Base-by-base conservation (phyloP, 495 filamentous ascomycete genomes). In the Parachaetomium inaequale region DNA sequence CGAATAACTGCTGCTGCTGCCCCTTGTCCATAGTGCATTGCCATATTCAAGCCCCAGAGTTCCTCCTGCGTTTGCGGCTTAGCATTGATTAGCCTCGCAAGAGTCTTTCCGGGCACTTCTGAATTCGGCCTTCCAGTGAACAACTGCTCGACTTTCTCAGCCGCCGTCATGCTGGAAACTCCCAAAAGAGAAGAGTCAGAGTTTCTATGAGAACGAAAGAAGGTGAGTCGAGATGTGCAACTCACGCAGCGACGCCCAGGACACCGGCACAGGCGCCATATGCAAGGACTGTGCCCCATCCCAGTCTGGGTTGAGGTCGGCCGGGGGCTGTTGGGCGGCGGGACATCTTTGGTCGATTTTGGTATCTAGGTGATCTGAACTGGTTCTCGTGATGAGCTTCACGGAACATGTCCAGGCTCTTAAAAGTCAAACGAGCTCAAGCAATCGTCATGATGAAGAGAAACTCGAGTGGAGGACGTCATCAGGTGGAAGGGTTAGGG, bases 11-110 rank as follows among this genome's bases (percentile, higher is more conserved):
- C 70, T 12, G 68, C 63, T 5, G 60, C 54, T 6, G 66, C 63
- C 8, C 63, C 63, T 29, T 72, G 59, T 8, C 70, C 70, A 54
- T 70, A 61, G 29, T 66, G 58, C 68, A 70, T 70, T 2, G 61
- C 65, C 63, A 65, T 62, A 34, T 65, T 65, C 3, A 65, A 29
- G 7, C 58, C 43, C 40, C 31, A 65, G 12, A 62, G 43, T 19
- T 65, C 51, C 45, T 49, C 28, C 21, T 54, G 34, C 6, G 42
- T 62, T 15, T 43, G 14, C 15, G 63, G 42, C 1, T 25, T 34
- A 7, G 49, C 58, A 4, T 47, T 55, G 8, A 65, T 26, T 4
- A 65, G 50, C 12, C 53, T 21, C 5, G 42, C 63, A 2, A 65
- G 53, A 6, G 63, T 65, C 32, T 52, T 55, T 1, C 49, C 63